A percentile compares a stretch with the other conserved stretches of the same genome.
Evolutionary conservation across 768 basidiomycete species (phyloP).

Genomic region (Myochromella boudieri): DNA sequence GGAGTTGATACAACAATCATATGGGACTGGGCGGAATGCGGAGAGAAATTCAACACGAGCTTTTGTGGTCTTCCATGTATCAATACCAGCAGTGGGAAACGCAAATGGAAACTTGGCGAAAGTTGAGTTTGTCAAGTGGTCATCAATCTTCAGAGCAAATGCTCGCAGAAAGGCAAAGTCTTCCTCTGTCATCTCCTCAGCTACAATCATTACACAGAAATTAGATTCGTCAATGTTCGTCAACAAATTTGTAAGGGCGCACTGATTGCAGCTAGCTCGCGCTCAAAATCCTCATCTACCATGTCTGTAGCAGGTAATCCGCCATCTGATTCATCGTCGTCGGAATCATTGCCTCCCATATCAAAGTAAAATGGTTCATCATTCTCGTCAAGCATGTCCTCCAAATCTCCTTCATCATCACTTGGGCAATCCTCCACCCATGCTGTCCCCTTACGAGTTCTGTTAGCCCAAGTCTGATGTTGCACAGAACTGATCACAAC

Average conservation of each 20-base stretch:
- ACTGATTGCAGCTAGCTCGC: constrained; percentile 17
- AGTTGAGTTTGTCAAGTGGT: constrained; percentile 21
- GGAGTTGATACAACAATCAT: constrained; percentile 43
- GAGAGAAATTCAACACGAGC: too few species aligned
- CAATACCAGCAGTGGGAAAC: constrained; percentile 21
- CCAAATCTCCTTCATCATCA: constrained; percentile 5
- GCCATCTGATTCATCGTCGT: constrained; percentile 3
- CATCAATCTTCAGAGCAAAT: constrained; percentile 29
- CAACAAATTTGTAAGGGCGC: too few species aligned
- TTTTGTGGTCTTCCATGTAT: too few species aligned
- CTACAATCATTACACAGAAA: constrained; percentile 10
- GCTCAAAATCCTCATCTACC: constrained; percentile 18
- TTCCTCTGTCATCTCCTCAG: constrained; percentile 21
- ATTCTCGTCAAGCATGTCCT: constrained; percentile 3
- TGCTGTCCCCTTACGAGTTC: background rate
- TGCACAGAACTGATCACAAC: too few species aligned
- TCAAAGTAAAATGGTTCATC: background rate
- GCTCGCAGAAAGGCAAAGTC: constrained; percentile 25
- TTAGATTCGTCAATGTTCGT: too few species aligned
- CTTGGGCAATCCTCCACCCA: constrained; percentile 3
- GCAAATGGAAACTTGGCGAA: constrained; percentile 24
- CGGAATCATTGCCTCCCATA: constrained; percentile 2
- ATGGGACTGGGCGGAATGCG: too few species aligned
- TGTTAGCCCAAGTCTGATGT: background rate
- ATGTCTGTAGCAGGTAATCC: constrained; percentile 14